phyloP scores from a whole-genome alignment of 148 eudicot genomes.

The Bassia scoparia region DNA sequence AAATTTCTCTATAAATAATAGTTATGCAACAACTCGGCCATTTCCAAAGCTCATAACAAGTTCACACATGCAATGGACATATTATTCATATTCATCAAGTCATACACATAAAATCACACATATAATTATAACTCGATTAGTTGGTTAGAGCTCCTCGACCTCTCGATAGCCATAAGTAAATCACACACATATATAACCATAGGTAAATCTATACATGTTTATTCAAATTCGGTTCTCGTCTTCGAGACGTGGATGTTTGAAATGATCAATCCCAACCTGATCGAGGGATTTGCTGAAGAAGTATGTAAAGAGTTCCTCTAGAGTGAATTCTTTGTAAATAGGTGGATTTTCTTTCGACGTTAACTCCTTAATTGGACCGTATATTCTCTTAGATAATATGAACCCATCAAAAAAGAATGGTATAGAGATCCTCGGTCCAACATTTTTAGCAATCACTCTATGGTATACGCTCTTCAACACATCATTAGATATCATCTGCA shows the following conservation, averaged over 20 bases:
- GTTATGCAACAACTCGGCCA: too few relatives aligned
- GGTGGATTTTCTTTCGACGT: constrained; percentile 36
- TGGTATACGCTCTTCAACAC: constrained; percentile 36
- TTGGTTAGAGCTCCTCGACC: too few relatives aligned
- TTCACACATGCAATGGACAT: too few relatives aligned
- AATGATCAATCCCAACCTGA: constrained; percentile 15
- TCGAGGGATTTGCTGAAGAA: constrained; percentile 26
- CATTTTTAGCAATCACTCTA: constrained; percentile 28
- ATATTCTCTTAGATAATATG: constrained; percentile 13
- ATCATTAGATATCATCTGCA: constrained; percentile 34
- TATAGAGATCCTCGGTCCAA: constrained; percentile 47
- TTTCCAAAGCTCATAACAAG: too few relatives aligned
- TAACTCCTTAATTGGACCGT: constrained; percentile 46
- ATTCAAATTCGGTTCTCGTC: neutral
- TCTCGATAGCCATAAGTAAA: too few relatives aligned
- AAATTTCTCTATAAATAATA: too few relatives aligned
- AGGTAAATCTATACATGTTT: too few relatives aligned
- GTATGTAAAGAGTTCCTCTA: constrained; percentile 17
- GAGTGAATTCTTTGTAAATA: constrained; percentile 23
- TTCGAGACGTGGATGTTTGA: constrained; percentile 2
- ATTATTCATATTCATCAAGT: too few relatives aligned
- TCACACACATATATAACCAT: too few relatives aligned
- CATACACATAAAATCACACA: too few relatives aligned
- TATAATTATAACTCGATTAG: too few relatives aligned
- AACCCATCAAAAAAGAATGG: constrained; percentile 31